Evolutionary conservation across 2,329 filamentous ascomycete genomes (phyloP), one percentile per base, ranked within the genome.

Genomic region (Claviceps fusiformis): DNA sequence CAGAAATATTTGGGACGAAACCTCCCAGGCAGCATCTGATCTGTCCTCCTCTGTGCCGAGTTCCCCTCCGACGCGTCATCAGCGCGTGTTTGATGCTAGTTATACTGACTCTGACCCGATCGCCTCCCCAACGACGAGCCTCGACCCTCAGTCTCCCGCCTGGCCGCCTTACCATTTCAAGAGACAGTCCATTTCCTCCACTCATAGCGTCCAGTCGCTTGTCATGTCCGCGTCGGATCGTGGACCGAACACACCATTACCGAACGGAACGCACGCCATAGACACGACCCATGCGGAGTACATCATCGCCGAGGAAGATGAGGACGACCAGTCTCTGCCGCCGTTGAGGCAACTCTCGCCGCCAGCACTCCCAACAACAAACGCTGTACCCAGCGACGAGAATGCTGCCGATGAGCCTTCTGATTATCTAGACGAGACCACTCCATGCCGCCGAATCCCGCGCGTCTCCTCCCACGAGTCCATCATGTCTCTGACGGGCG

Each of bases 401-500:
- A 70, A 69, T 8, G 65, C 65, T 1, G 63, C 43, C 29, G 19
- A 15, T 13, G 10, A 65, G 24, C 63, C 64, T 10, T 66, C 65
- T 3, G 63, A 66, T 46, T 69, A 61, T 53, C 64, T 64, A 59
- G 68, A 67, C 49, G 70, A 69, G 54, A 67, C 59, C 59, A 68
- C 63, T 61, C 70, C 72, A 61, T 68, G 67, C 55, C 73, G 71
- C 54, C 68, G 70, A 2, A 69, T 91, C 4, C 86, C 81, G 45
- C 83, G 86, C 37, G 77, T 82, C 3, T 66, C 82, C 2, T 95
- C 91, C 1, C 89, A 95, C 62, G 91, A 96, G 66, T 95, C 89
- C 19, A 84, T 96, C 58, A 80, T 96, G 61, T 96, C 91, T 0
- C 79, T 95, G 1, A 82, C 85, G 0, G 90, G 89, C 4, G 90